These are phyloP conservation scores for Pontederia paniculata DNA, from an alignment of 176 grass and related monocot species.

Conservation along the genomic window DNA sequence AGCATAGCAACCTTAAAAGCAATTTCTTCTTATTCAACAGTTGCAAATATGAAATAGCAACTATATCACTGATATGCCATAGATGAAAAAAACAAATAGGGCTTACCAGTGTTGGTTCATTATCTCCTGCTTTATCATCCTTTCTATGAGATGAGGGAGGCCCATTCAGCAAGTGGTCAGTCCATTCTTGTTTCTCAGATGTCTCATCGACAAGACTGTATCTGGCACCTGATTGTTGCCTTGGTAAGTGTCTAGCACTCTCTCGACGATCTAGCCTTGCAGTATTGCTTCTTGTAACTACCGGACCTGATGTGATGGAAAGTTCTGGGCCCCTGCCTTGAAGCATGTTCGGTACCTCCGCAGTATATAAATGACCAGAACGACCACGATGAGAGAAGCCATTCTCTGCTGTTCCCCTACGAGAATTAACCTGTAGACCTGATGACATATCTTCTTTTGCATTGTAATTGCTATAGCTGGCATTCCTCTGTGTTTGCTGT, in stretches of 20 bases:
- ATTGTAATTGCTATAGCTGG: conserved; percentile 57
- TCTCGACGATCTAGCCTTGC: conserved; percentile 59
- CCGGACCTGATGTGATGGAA: conserved; percentile 33
- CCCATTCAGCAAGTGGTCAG: conserved; percentile 58
- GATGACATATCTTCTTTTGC: conserved; percentile 62
- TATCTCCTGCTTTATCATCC: conserved; percentile 42
- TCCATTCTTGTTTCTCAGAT: conserved; percentile 52
- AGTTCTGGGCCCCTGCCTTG: conserved; percentile 42
- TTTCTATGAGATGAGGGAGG: conserved; percentile 83
- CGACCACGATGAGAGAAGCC: conserved; percentile 39
- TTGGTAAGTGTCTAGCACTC: conserved; percentile 43
- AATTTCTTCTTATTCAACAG: too few relatives aligned
- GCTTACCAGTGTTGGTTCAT: conserved; percentile 66
- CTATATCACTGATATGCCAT: not conserved
- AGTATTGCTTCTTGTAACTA: conserved; percentile 43
- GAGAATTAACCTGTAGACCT: conserved; percentile 55
- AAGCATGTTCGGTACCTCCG: conserved; percentile 42
- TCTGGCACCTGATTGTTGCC: conserved; percentile 46
- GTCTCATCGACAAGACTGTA: conserved; percentile 40
- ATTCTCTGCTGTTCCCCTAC: conserved; percentile 47
- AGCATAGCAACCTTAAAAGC: too few relatives aligned
- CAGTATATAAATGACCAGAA: conserved; percentile 61
- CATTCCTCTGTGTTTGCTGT: conserved; percentile 46
- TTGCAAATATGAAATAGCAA: not conserved
- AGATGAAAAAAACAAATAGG: conserved; percentile 8